Evolutionary conservation across 305 asterid species (phyloP).

Genomic region (Plantago rigida): DNA sequence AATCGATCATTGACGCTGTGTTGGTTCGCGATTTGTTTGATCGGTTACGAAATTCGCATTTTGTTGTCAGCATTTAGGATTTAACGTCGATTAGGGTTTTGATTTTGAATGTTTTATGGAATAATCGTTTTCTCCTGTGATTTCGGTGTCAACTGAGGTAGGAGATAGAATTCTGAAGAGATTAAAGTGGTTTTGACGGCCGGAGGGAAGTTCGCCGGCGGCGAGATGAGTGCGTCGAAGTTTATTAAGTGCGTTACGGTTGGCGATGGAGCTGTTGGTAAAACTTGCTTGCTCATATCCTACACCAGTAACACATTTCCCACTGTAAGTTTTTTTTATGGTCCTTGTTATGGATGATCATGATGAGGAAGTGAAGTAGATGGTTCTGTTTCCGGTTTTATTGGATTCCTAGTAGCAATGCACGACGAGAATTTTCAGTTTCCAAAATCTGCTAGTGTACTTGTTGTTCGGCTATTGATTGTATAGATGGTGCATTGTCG

Average conservation of each 20-base stretch:
- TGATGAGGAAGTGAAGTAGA: background rate
- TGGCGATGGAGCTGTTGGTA: constrained; percentile 83
- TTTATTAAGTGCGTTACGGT: constrained; percentile 76
- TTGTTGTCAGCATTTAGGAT: background rate
- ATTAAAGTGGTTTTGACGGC: background rate
- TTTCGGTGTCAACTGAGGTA: constrained; percentile 13
- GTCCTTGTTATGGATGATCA: background rate
- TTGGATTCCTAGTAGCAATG: background rate
- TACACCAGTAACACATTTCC: constrained; percentile 86
- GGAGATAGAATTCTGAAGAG: background rate
- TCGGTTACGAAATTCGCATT: no score
- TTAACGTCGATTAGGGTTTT: constrained; percentile 2
- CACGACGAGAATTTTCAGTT: background rate
- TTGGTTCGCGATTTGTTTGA: no score
- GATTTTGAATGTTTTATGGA: background rate
- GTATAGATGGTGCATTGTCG: background rate
- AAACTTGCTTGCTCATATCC: constrained; percentile 72
- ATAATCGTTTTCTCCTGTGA: background rate
- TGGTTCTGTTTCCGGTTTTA: background rate
- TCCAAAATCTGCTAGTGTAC: background rate
- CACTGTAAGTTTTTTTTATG: constrained; percentile 34
- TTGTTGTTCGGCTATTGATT: background rate
- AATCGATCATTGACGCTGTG: no score
- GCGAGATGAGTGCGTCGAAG: constrained; percentile 66
- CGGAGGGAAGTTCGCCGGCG: constrained; percentile 22